A percentile compares a stretch with the other conserved stretches of the same genome.
These are phyloP conservation scores for Ulmus americana DNA, from an alignment of 331 rosid genomes.

Conservation along the genomic window DNA sequence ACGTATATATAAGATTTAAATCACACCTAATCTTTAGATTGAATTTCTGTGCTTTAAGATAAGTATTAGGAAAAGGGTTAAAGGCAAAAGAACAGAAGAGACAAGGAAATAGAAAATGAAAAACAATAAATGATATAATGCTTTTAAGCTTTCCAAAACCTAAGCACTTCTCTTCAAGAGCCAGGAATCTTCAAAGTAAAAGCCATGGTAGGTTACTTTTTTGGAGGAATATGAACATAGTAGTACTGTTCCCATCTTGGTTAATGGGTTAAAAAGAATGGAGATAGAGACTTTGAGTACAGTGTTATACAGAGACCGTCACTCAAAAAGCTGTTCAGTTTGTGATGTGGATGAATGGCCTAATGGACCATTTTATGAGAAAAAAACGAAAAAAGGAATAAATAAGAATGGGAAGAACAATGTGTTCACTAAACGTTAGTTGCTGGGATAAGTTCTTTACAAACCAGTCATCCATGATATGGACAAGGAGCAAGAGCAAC, in stretches of 20 bases:
- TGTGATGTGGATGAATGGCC: neutral
- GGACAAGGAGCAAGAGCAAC: slow-evolving; percentile 1
- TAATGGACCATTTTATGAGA: neutral
- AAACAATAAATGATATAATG: neutral
- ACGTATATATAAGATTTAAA: too few relatives aligned
- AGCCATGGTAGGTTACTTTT: neutral
- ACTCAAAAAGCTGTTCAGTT: neutral
- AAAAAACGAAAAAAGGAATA: neutral
- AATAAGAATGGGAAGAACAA: neutral
- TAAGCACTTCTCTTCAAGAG: slow-evolving; percentile 3
- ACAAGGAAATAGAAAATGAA: slow-evolving; percentile 1
- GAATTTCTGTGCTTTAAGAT: too few relatives aligned
- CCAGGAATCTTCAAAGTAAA: slow-evolving; percentile 11
- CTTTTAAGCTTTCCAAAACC: neutral
- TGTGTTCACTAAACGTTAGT: neutral
- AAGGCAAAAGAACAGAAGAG: neutral
- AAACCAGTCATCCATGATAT: slow-evolving; percentile 1
- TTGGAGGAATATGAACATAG: neutral
- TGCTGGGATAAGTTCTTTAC: slow-evolving; percentile 12
- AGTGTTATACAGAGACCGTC: neutral
- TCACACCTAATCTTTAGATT: too few relatives aligned
- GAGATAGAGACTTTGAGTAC: neutral
- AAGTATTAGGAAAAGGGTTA: neutral
- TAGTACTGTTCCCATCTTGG: neutral
- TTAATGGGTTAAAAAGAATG: neutral